A percentile compares a stretch with the other conserved stretches of the same genome.
These are phyloP conservation scores for Incumbomyces lentus DNA, from an alignment of 2,329 filamentous ascomycete genomes.

Conservation along the genomic window DNA sequence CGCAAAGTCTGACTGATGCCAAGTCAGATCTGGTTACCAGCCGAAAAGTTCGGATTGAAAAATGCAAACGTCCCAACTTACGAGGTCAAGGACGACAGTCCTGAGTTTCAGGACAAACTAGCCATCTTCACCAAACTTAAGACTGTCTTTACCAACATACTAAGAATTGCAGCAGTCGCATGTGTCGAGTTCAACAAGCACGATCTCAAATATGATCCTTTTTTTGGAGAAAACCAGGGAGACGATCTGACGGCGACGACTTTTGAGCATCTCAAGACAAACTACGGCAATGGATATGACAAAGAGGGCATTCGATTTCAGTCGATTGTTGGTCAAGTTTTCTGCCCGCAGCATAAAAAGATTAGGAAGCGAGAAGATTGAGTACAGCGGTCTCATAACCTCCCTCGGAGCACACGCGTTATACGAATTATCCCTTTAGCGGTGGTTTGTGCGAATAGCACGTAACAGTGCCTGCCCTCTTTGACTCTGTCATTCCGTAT, in stretches of 20 bases:
- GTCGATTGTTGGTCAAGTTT: background rate
- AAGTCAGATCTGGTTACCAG: too few species aligned
- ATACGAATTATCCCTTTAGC: background rate
- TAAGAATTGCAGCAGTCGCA: background rate
- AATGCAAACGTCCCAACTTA: background rate
- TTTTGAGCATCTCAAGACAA: background rate
- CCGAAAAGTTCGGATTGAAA: too few species aligned
- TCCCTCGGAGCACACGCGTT: background rate
- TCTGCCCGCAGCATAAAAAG: background rate
- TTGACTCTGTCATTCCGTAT: background rate
- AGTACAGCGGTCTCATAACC: background rate
- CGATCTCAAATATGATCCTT: background rate
- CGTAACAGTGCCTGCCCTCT: background rate
- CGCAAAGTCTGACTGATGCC: too few species aligned
- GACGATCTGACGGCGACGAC: background rate
- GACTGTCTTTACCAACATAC: background rate
- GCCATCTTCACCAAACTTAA: background rate
- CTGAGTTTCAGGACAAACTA: background rate
- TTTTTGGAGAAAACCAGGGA: background rate
- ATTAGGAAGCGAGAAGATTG: background rate
- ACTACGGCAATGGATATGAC: background rate
- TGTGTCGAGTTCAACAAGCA: background rate
- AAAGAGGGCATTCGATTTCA: background rate
- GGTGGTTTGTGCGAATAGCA: background rate
- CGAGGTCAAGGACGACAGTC: background rate